phyloP scores from a whole-genome alignment of 2,329 filamentous ascomycete species.

The Ambrosiella xylebori region DNA sequence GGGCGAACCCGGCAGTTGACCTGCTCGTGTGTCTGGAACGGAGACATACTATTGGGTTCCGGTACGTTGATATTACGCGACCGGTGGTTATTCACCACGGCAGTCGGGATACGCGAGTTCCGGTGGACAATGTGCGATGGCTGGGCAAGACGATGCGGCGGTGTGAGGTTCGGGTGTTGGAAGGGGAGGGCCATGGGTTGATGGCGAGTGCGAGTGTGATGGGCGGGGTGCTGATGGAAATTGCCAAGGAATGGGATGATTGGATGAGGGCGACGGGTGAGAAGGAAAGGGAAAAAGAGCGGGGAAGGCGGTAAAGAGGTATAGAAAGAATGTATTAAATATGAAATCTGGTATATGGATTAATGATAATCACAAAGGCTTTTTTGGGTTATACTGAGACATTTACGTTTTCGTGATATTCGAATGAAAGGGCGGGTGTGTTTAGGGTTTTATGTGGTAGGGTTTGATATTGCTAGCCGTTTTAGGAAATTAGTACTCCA shows the following conservation, averaged over 20 bases:
- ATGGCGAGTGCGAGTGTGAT: slow-evolving; percentile 93
- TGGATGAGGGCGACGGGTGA: slow-evolving; percentile 48
- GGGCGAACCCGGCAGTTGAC: slow-evolving; percentile 87
- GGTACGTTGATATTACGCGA: slow-evolving; percentile 88
- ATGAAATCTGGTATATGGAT: background rate
- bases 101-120: slow-evolving; percentile 74
- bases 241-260: slow-evolving; percentile 84
- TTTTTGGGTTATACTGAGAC: background rate
- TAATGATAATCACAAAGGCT: background rate
- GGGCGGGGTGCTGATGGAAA: slow-evolving; percentile 86
- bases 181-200: slow-evolving; percentile 82
- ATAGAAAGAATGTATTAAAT: background rate
- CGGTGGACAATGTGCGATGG: slow-evolving; percentile 90
- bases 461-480: no score
- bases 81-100: slow-evolving; percentile 90
- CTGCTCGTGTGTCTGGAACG: slow-evolving; percentile 83
- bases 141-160: slow-evolving; percentile 82
- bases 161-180: slow-evolving; percentile 78
- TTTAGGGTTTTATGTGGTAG: no score
- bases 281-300: background rate
- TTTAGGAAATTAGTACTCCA: no score
- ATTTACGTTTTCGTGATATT: no score
- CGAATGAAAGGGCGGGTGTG: no score
- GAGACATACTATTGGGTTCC: slow-evolving; percentile 79
- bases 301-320: background rate